Evolutionary conservation across 1,139 yeast genomes (phyloP).

Genomic region (Hyphopichia burtonii): DNA sequence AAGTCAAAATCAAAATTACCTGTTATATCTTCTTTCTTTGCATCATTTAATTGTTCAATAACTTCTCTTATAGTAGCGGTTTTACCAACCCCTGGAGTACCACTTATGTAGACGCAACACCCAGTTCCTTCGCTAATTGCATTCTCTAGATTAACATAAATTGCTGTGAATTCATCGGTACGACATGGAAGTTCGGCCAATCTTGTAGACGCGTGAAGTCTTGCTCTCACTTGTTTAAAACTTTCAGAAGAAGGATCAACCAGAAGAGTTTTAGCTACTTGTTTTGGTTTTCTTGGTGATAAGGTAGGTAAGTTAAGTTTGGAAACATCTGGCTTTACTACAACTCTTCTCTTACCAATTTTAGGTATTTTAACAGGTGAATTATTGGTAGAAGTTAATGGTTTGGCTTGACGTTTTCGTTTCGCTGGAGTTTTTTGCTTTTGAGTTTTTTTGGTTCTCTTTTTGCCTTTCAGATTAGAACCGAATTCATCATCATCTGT

Average conservation of each 20-base stretch:
- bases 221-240: conserved; percentile 55
- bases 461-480: conserved; percentile 5
- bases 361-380: conserved; percentile 20
- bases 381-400: conserved; percentile 4
- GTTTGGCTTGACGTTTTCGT: neutral
- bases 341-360: conserved; percentile 27
- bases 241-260: conserved; percentile 36
- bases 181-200: conserved; percentile 79
- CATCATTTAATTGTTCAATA: conserved; percentile 58
- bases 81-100: conserved; percentile 98
- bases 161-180: conserved; percentile 77
- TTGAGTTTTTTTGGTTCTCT: conserved; percentile 3
- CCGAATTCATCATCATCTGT: conserved; percentile 7
- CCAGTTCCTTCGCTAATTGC: conserved; percentile 77
- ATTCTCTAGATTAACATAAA: conserved; percentile 69
- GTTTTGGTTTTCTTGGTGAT: conserved; percentile 17
- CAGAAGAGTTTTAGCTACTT: conserved; percentile 1
- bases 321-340: conserved; percentile 22
- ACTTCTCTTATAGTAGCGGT: conserved; percentile 93
- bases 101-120: conserved; percentile 85
- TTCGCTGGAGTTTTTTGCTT: conserved; percentile 5
- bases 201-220: conserved; percentile 63
- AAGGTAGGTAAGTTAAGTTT: conserved; percentile 24
- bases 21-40: conserved; percentile 42
- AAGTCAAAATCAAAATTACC: conserved; percentile 51